A percentile compares a stretch with the other conserved stretches of the same genome.
Evolutionary conservation across 352 stramenopile species (phyloP).

Genomic region (Globisporangium recalcitrans): DNA sequence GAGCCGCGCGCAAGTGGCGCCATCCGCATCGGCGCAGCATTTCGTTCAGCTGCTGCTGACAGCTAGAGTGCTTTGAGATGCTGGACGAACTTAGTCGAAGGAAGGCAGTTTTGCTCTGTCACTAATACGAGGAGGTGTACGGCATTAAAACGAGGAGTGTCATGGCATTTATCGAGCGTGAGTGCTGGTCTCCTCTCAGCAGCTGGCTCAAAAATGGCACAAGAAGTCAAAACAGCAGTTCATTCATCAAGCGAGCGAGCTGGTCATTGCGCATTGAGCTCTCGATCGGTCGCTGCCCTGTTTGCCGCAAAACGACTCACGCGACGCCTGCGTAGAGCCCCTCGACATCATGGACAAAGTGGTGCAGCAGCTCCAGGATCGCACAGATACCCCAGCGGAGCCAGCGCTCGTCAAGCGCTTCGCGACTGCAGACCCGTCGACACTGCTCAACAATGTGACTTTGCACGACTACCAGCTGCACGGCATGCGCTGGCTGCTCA

Average conservation of each 20-base stretch:
- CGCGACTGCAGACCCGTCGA: conserved; percentile 18
- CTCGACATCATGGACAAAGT: conserved; percentile 38
- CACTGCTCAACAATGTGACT: conserved; percentile 45
- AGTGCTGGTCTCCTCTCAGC: too few species aligned
- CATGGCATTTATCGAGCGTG: background rate
- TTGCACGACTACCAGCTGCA: conserved; percentile 70
- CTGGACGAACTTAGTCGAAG: background rate
- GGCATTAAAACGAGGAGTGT: background rate
- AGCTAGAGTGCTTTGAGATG: too few species aligned
- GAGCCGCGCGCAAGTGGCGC: conserved; percentile 1
- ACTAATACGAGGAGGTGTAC: background rate
- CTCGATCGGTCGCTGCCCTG: background rate
- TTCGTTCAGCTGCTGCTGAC: too few species aligned
- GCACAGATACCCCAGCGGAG: conserved; percentile 21
- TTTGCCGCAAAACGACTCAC: background rate
- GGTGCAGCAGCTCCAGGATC: conserved; percentile 31
- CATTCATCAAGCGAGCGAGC: too few species aligned
- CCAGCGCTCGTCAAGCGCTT: conserved; percentile 17
- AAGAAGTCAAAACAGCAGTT: background rate
- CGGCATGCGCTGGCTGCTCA: conserved; percentile 59
- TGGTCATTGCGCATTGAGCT: too few species aligned
- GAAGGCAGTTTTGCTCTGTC: background rate
- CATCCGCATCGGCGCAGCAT: conserved; percentile 10
- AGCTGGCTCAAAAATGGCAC: conserved; percentile 7
- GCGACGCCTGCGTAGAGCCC: background rate